Percentiles rank a stretch among this genome's conserved stretches.
phyloP scores from a whole-genome alignment of 768 basidiomycete genomes.

The Trametes gibbosa region DNA sequence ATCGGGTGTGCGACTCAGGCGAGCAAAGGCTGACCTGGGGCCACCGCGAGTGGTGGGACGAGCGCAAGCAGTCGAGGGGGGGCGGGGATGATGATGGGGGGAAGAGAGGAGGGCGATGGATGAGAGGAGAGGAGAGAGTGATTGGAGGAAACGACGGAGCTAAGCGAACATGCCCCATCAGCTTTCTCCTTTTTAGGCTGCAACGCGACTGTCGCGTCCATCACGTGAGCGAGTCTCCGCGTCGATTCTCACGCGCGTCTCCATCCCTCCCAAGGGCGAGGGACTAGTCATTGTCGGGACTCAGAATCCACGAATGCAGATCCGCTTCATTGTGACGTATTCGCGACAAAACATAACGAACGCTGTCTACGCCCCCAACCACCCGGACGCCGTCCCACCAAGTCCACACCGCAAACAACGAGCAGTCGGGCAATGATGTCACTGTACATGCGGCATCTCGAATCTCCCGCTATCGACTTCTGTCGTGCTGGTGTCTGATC shows the following conservation, averaged over 20 bases:
- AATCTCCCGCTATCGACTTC: too few species aligned
- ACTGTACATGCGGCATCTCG: too few species aligned
- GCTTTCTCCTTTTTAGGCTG: constrained; percentile 36
- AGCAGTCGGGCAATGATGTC: too few species aligned
- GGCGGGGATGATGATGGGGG: constrained; percentile 7
- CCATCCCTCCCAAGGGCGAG: not conserved
- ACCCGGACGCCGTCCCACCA: not conserved
- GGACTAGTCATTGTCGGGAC: too few species aligned
- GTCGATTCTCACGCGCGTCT: constrained; percentile 14
- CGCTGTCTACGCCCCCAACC: not conserved
- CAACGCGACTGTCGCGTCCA: constrained; percentile 41
- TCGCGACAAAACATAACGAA: too few species aligned
- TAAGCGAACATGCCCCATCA: constrained; percentile 19
- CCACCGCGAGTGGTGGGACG: not conserved
- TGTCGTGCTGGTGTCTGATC: not conserved
- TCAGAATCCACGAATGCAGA: too few species aligned
- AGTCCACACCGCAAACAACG: not conserved
- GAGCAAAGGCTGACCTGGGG: not conserved
- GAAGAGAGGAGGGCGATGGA: not conserved
- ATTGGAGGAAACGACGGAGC: constrained; percentile 12
- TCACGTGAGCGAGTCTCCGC: constrained; percentile 37
- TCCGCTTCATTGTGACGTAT: not conserved
- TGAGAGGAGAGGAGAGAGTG: constrained; percentile 1
- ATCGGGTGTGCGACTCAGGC: not conserved
- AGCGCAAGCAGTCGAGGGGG: constrained; percentile 8